Conservation (phyloP, 1,139 yeast genomes). For the Eremothecium cymbalariae region DNA sequence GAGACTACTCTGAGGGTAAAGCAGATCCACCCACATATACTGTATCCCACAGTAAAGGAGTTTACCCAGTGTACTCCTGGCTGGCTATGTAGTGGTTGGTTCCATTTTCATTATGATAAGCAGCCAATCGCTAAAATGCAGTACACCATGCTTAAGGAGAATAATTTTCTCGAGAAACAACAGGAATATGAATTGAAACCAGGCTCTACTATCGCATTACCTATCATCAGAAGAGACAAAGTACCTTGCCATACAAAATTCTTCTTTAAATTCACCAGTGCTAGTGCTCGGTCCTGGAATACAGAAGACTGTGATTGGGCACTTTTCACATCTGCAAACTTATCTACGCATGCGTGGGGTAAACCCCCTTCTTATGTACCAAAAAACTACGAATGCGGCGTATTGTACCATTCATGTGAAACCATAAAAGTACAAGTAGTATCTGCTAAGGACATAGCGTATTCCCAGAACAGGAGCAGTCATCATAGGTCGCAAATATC, state of each 20-base stretch:
- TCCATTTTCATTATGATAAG: constrained; percentile 41
- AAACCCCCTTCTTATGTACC: constrained; percentile 17
- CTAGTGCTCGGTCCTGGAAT: constrained; percentile 35
- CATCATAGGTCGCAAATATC: constrained; percentile 3
- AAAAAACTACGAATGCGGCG: constrained; percentile 49
- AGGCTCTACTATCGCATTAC: background rate
- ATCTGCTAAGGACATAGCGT: constrained; percentile 31
- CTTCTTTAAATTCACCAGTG: constrained; percentile 38
- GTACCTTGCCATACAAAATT: constrained; percentile 42
- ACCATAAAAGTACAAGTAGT: constrained; percentile 31
- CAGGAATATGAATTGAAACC: constrained; percentile 2
- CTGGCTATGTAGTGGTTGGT: constrained; percentile 45
- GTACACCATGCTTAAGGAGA: constrained; percentile 9
- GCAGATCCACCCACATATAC: constrained; percentile 40
- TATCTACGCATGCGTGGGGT: constrained; percentile 70
- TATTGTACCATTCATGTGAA: constrained; percentile 35
- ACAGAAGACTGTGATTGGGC: constrained; percentile 46
- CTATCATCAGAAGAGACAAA: constrained; percentile 25
- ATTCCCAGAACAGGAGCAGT: constrained; percentile 8
- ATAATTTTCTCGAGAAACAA: constrained; percentile 1
- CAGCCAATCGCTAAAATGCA: constrained; percentile 22
- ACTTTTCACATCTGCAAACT: constrained; percentile 56
- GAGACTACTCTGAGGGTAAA: constrained; percentile 9
- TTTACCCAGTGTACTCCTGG: constrained; percentile 41
- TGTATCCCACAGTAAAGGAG: constrained; percentile 50